Conservation (phyloP, 768 basidiomycete genomes). For the Lactarius psammicola region DNA sequence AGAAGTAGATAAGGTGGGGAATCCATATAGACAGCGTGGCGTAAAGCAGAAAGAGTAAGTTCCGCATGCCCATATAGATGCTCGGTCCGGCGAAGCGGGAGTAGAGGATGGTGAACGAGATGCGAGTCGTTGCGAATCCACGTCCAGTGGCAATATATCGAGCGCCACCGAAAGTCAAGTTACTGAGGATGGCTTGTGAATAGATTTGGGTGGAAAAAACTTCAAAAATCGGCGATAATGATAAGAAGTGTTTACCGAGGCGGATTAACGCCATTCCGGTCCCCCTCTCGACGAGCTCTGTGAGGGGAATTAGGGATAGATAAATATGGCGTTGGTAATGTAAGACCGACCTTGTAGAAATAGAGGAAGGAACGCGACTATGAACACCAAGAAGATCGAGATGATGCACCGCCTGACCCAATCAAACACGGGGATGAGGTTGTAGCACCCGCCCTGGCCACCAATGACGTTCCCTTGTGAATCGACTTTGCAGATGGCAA, state of each 20-base stretch:
- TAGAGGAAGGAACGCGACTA: constrained; percentile 94
- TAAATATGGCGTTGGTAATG: constrained; percentile 4
- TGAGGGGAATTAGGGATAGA: constrained; percentile 10
- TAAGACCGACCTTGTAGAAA: constrained; percentile 82
- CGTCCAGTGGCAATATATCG: constrained; percentile 99
- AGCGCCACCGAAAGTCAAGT: constrained; percentile 96
- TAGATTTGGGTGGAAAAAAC: constrained; percentile 99
- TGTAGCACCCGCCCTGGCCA: constrained; percentile 93
- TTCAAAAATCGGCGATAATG: constrained; percentile 95
- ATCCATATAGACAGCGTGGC: constrained; percentile 91
- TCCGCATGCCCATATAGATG: constrained; percentile 98
- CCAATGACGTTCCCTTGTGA: constrained; percentile 72
- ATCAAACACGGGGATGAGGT: constrained; percentile 92
- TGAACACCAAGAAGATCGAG: constrained; percentile 98
- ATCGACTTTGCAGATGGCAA: constrained; percentile 86
- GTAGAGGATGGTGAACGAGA: constrained; percentile 95
- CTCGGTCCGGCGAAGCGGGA: constrained; percentile 99
- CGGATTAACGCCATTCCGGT: constrained; percentile 93
- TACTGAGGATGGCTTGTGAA: constrained; percentile 94
- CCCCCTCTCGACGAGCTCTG: constrained; percentile 94
- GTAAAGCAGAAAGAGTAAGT: constrained; percentile 86
- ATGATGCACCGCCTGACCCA: constrained; percentile 98
- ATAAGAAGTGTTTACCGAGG: constrained; percentile 94
- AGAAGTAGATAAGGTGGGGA: constrained; percentile 96
- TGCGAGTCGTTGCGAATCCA: constrained; percentile 96